phyloP scores from a whole-genome alignment of 2,329 filamentous ascomycete species.

The Neodidymelliopsis sp. region DNA sequence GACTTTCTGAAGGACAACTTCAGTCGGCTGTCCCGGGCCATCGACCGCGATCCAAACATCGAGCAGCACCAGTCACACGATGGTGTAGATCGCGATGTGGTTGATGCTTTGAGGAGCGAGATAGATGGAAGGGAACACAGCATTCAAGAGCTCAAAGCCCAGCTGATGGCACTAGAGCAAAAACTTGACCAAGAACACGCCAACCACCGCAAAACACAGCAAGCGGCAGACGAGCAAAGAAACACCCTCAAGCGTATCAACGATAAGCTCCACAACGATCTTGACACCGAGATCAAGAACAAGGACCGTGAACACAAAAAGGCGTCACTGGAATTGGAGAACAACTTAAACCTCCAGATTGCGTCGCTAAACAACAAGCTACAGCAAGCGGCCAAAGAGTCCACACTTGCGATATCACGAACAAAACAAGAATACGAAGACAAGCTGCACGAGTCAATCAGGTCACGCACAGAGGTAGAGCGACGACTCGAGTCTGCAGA shows the following conservation, averaged over 20 bases:
- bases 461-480: conserved; percentile 36
- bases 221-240: conserved; percentile 54
- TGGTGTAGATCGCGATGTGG: conserved; percentile 90
- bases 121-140: conserved; percentile 74
- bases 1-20: conserved; percentile 98
- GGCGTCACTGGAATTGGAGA: conserved; percentile 53
- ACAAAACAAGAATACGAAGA: conserved; percentile 47
- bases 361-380: conserved; percentile 47
- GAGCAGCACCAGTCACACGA: conserved; percentile 87
- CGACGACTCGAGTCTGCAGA: conserved; percentile 36
- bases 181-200: conserved; percentile 75
- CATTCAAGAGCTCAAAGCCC: conserved; percentile 64
- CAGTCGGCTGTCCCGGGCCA: conserved; percentile 79
- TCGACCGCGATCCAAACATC: conserved; percentile 88
- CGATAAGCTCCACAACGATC: conserved; percentile 72
- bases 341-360: conserved; percentile 56
- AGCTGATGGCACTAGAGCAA: conserved; percentile 62
- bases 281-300: conserved; percentile 70
- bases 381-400: conserved; percentile 43
- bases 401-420: conserved; percentile 32
- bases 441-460: conserved; percentile 37
- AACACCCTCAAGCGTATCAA: conserved; percentile 70
- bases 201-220: conserved; percentile 71
- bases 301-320: conserved; percentile 49
- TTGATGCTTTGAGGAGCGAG: conserved; percentile 82